Conservation (phyloP, 2,329 filamentous ascomycete genomes). For the Colletotrichum aenigma region DNA sequence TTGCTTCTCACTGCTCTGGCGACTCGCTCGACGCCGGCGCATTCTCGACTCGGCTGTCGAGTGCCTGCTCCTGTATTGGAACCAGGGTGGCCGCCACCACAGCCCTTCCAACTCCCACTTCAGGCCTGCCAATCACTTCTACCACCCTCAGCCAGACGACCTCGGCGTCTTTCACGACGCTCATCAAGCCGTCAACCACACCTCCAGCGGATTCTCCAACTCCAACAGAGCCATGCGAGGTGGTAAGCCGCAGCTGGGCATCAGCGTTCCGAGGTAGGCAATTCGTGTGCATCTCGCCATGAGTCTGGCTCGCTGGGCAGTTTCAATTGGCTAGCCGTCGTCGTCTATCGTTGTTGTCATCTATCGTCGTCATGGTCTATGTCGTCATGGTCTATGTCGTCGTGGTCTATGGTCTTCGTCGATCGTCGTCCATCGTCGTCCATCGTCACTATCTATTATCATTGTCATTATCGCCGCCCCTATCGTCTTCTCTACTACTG, state of each 20-base stretch:
- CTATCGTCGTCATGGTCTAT: background rate
- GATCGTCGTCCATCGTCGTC: background rate
- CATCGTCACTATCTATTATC: background rate
- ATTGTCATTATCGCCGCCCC: background rate
- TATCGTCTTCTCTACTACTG: background rate
- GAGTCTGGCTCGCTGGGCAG: background rate
- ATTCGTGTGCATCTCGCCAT: background rate
- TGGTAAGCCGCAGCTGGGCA: background rate
- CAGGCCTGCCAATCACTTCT: background rate
- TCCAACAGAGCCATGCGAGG: background rate
- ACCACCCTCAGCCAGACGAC: background rate
- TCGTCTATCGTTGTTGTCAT: background rate
- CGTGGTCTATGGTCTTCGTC: no score
- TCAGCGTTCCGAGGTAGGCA: background rate
- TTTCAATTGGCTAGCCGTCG: background rate
- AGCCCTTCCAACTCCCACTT: background rate
- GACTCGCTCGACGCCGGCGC: background rate
- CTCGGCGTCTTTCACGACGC: background rate
- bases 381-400: no score
- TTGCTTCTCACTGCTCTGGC: background rate
- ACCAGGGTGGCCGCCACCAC: background rate
- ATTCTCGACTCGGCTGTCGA: background rate
- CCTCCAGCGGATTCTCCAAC: background rate
- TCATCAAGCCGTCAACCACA: background rate
- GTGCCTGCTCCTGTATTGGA: background rate